These are phyloP conservation scores for Fonsecaea pugnacius DNA, from an alignment of 2,329 filamentous ascomycete genomes.

Conservation along the genomic window DNA sequence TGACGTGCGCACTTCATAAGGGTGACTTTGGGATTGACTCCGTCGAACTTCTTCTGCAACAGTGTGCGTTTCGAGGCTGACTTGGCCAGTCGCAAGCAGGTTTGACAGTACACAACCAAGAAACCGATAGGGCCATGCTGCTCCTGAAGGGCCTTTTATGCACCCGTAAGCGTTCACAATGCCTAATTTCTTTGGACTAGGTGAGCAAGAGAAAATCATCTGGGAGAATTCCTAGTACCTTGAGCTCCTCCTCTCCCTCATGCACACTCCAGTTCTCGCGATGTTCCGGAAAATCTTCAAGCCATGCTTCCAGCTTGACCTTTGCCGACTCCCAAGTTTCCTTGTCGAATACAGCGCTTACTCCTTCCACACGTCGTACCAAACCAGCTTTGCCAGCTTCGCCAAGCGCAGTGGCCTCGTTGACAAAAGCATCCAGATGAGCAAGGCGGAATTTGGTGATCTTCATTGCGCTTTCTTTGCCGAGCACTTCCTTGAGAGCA, in stretches of 20 bases:
- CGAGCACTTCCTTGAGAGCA: slow-evolving; percentile 26
- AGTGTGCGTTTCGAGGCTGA: slow-evolving; percentile 38
- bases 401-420: slow-evolving; percentile 28
- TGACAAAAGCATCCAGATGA: slow-evolving; percentile 30
- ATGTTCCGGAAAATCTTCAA: slow-evolving; percentile 33
- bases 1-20: slow-evolving; percentile 43
- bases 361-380: slow-evolving; percentile 28
- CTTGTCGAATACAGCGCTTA: slow-evolving; percentile 27
- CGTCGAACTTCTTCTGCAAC: slow-evolving; percentile 26
- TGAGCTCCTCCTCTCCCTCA: slow-evolving; percentile 29
- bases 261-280: slow-evolving; percentile 22
- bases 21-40: slow-evolving; percentile 26
- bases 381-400: slow-evolving; percentile 34
- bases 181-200: slow-evolving; percentile 28
- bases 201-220: slow-evolving; percentile 3
- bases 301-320: slow-evolving; percentile 23
- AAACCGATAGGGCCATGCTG: slow-evolving; percentile 46
- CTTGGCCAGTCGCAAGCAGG: slow-evolving; percentile 24
- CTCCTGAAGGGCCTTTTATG: slow-evolving; percentile 40
- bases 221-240: slow-evolving; percentile 30
- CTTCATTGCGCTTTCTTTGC: slow-evolving; percentile 34
- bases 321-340: slow-evolving; percentile 29
- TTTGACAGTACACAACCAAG: slow-evolving; percentile 39
- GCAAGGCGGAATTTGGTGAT: slow-evolving; percentile 39
- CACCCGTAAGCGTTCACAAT: slow-evolving; percentile 27